Conservation (phyloP, 257 asterid species). For the Jacaranda mimosifolia region DNA sequence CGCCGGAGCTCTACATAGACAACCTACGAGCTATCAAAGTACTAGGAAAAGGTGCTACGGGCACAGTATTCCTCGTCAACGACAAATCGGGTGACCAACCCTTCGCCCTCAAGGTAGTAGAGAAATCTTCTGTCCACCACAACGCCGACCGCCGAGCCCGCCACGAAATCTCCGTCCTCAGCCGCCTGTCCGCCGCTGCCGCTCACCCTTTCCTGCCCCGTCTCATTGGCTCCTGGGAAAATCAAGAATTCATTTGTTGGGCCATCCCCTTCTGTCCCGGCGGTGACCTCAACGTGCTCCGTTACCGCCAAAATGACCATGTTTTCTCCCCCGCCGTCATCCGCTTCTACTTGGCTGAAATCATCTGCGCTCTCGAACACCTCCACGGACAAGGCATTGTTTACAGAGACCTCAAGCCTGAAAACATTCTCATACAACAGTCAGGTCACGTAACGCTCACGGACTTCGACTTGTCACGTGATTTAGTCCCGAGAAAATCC, state of each 20-base stretch:
- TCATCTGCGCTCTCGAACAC: conserved; percentile 69
- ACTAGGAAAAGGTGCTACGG: conserved; percentile 90
- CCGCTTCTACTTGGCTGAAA: conserved; percentile 86
- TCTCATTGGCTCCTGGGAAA: conserved; percentile 62
- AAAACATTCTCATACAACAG: conserved; percentile 73
- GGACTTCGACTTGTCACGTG: conserved; percentile 83
- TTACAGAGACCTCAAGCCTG: conserved; percentile 88
- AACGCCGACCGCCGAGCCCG: conserved; percentile 72
- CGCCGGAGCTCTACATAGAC: conserved; percentile 50
- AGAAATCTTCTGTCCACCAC: conserved; percentile 51
- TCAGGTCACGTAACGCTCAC: conserved; percentile 87
- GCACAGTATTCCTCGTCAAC: conserved; percentile 80
- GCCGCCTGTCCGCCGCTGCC: conserved; percentile 48
- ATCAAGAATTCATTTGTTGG: conserved; percentile 63
- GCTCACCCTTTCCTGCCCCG: conserved; percentile 73
- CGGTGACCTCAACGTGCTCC: conserved; percentile 89
- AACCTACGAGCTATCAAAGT: conserved; percentile 65
- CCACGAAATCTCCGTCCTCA: conserved; percentile 77
- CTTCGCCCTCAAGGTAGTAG: conserved; percentile 86
- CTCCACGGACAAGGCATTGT: conserved; percentile 73
- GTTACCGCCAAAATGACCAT: conserved; percentile 67
- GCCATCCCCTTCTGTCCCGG: conserved; percentile 86
- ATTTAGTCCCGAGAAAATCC: conserved; percentile 36
- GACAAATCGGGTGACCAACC: conserved; percentile 43
- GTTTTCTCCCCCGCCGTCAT: conserved; percentile 76